A percentile compares a stretch with the other conserved stretches of the same genome.
phyloP scores from a whole-genome alignment of 164 flowering plant species.

The Amborella trichopoda region DNA sequence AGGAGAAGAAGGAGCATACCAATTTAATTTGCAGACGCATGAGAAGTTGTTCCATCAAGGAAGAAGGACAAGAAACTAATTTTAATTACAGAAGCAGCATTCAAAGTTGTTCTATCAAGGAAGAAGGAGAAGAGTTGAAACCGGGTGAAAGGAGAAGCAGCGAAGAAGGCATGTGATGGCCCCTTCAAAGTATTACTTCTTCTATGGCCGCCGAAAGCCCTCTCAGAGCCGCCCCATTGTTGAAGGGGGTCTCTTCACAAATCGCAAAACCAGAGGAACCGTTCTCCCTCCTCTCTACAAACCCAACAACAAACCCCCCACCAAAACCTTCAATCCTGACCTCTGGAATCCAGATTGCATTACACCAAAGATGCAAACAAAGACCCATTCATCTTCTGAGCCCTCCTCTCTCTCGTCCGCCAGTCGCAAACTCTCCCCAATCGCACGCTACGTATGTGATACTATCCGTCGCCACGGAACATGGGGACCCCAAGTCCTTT shows the following conservation, averaged over 20 bases:
- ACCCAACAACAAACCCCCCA: constrained; percentile 4
- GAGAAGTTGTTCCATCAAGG: too few species aligned
- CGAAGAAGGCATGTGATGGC: constrained; percentile 6
- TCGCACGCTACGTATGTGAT: constrained; percentile 80
- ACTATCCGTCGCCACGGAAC: constrained; percentile 51
- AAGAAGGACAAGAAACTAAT: too few species aligned
- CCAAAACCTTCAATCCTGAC: constrained; percentile 26
- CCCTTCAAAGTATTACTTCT: constrained; percentile 46
- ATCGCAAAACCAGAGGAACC: constrained; percentile 49
- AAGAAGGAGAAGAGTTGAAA: too few species aligned
- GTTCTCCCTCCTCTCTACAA: constrained; percentile 5
- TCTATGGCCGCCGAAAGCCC: constrained; percentile 81
- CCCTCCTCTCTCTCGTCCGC: constrained; percentile 29
- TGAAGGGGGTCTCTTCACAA: constrained; percentile 70
- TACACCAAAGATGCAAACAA: constrained; percentile 5
- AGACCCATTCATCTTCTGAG: constrained; percentile 22
- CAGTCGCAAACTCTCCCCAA: constrained; percentile 58
- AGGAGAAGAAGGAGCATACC: too few species aligned
- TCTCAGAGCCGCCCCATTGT: constrained; percentile 72
- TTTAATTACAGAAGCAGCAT: too few species aligned
- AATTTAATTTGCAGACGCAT: too few species aligned
- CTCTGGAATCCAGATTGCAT: constrained; percentile 66
- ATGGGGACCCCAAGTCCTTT: constrained; percentile 54
- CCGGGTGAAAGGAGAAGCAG: not conserved
- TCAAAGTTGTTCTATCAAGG: too few species aligned